These are phyloP conservation scores for Cladosporium halotolerans DNA, from an alignment of 2,329 filamentous ascomycete genomes.

Conservation along the genomic window DNA sequence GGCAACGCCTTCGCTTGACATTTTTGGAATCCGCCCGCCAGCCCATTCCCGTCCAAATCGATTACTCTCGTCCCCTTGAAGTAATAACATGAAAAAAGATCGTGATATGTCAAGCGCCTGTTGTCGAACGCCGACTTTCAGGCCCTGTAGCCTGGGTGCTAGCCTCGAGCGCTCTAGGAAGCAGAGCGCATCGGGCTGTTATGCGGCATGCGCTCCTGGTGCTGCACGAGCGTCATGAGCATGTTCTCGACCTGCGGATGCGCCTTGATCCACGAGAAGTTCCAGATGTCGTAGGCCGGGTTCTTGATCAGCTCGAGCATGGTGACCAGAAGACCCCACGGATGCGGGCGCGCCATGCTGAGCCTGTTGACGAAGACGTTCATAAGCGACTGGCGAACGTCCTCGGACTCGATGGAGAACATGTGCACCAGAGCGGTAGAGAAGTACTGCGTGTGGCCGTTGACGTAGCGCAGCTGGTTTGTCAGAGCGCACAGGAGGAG, in stretches of 20 bases:
- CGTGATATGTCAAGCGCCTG: background rate
- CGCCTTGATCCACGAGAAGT: constrained; percentile 84
- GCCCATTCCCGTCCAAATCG: background rate
- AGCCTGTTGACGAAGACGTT: constrained; percentile 82
- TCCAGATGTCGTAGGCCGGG: constrained; percentile 84
- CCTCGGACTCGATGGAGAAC: constrained; percentile 61
- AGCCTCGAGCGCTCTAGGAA: background rate
- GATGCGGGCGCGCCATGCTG: constrained; percentile 83
- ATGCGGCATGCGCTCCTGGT: constrained; percentile 18
- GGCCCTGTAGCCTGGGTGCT: background rate
- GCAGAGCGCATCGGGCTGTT: constrained; percentile 7
- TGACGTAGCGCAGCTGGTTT: constrained; percentile 88
- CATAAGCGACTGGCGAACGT: constrained; percentile 86
- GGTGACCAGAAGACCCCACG: constrained; percentile 88
- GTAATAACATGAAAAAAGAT: background rate
- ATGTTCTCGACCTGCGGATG: constrained; percentile 65
- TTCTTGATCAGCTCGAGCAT: constrained; percentile 88
- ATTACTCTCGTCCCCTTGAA: background rate
- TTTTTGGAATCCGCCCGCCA: background rate
- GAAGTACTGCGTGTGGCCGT: constrained; percentile 87
- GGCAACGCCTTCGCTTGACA: background rate
- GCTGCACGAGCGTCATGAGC: constrained; percentile 26
- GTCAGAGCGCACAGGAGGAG: constrained; percentile 77
- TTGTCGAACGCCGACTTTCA: background rate
- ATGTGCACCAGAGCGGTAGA: constrained; percentile 77